Percentiles rank a stretch among this genome's conserved stretches.
Conservation (phyloP, 148 eudicot genomes). For the Chenopodium formosanum region DNA sequence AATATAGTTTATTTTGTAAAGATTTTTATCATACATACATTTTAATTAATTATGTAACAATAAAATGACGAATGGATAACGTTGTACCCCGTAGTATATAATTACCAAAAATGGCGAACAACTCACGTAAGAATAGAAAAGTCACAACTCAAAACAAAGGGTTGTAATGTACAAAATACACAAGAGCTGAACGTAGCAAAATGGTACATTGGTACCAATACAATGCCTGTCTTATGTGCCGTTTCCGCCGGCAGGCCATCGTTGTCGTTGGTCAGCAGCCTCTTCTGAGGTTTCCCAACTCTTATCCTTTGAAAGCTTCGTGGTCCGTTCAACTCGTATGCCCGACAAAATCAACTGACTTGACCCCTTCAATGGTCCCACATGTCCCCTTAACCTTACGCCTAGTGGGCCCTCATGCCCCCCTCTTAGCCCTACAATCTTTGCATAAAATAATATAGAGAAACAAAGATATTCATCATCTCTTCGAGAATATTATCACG, state of each 20-base stretch:
- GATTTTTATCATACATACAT: too few relatives aligned
- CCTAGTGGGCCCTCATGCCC: conserved; percentile 38
- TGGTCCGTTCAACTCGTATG: conserved; percentile 18
- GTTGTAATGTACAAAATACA: not conserved
- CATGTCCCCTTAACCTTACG: conserved; percentile 21
- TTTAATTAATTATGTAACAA: too few relatives aligned
- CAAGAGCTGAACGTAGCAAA: not conserved
- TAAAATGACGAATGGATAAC: too few relatives aligned
- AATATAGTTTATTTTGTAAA: too few relatives aligned
- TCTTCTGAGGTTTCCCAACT: not conserved
- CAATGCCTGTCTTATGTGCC: conserved; percentile 1
- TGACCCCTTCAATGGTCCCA: conserved; percentile 25
- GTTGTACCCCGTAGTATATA: too few relatives aligned
- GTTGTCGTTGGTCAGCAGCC: conserved; percentile 35
- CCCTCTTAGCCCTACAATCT: conserved; percentile 21
- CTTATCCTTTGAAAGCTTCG: conserved; percentile 23
- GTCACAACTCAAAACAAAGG: too few relatives aligned
- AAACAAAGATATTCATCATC: conserved; percentile 5
- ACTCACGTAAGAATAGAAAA: too few relatives aligned
- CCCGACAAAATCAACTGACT: conserved; percentile 25
- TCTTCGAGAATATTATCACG: not conserved
- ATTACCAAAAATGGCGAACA: too few relatives aligned
- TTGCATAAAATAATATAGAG: not conserved
- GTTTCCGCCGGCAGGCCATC: conserved; percentile 41
- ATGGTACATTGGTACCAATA: not conserved